These are phyloP conservation scores for Saturnispora hagleri DNA, from an alignment of 805 yeast species.

Conservation along the genomic window DNA sequence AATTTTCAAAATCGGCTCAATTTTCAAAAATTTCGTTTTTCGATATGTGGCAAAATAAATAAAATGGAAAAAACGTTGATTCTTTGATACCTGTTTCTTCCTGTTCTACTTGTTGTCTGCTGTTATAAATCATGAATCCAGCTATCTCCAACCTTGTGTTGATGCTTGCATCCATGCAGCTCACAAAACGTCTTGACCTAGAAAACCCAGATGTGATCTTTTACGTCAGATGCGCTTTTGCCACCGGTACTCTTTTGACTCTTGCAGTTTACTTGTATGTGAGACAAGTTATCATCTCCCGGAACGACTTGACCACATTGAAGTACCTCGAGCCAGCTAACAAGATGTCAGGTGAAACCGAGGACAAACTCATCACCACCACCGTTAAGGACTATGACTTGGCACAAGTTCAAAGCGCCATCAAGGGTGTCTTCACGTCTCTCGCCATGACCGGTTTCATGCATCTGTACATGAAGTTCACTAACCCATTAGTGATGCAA, in stretches of 20 bases:
- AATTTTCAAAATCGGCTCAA: neutral
- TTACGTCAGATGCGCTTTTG: constrained; percentile 68
- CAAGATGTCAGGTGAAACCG: constrained; percentile 68
- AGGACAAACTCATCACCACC: constrained; percentile 69
- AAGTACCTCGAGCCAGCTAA: constrained; percentile 84
- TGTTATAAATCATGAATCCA: constrained; percentile 56
- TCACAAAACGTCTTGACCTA: constrained; percentile 78
- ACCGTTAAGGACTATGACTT: constrained; percentile 94
- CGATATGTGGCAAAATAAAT: neutral
- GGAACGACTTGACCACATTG: constrained; percentile 85
- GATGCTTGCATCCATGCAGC: constrained; percentile 96
- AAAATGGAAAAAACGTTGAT: neutral
- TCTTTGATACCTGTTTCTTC: neutral
- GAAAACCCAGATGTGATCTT: constrained; percentile 70
- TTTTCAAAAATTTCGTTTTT: neutral
- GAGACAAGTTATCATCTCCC: constrained; percentile 49
- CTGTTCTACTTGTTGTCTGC: constrained; percentile 7
- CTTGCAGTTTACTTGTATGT: constrained; percentile 59
- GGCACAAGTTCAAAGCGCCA: constrained; percentile 68
- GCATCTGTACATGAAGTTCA: constrained; percentile 96
- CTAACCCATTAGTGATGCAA: constrained; percentile 95
- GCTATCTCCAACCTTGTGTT: constrained; percentile 76
- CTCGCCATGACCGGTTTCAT: constrained; percentile 96
- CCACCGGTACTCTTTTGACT: constrained; percentile 55
- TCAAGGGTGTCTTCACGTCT: constrained; percentile 80